phyloP scores from a whole-genome alignment of 306 rosid species.

The Astragalus glycyphyllos region DNA sequence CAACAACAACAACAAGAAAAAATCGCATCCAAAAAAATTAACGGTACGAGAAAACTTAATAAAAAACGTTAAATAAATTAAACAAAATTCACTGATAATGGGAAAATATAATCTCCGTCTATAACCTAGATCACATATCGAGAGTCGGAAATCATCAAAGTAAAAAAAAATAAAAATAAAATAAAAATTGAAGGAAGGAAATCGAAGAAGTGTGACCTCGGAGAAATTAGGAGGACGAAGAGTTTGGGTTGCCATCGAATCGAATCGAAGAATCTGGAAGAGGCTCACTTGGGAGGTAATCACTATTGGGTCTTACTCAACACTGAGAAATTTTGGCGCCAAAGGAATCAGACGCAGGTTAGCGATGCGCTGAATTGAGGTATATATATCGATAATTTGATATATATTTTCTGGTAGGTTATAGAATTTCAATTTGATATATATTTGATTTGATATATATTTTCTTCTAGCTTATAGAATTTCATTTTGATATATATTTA shows the following conservation, averaged over 20 bases:
- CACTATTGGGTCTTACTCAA: neutral
- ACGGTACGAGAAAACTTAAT: neutral
- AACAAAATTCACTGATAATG: neutral
- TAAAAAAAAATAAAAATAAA: neutral
- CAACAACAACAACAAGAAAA: neutral
- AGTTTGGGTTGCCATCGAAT: constrained; percentile 42
- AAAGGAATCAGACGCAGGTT: neutral
- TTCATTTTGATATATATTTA: no score
- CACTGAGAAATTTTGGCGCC: constrained; percentile 39
- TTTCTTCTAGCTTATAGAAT: no score
- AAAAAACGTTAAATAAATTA: neutral
- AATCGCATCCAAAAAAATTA: no score
- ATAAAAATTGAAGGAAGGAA: neutral
- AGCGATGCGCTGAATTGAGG: neutral
- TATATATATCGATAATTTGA: no score
- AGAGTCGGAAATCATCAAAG: neutral
- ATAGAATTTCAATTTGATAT: no score
- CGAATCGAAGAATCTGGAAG: constrained; percentile 26
- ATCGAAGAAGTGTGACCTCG: constrained; percentile 40
- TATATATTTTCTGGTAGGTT: no score
- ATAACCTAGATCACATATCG: neutral
- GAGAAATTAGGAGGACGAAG: constrained; percentile 51
- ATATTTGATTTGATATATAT: no score
- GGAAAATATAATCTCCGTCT: neutral
- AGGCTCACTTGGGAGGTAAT: neutral